Percentiles rank a stretch among this genome's conserved stretches.
Evolutionary conservation across 2,329 filamentous ascomycete genomes (phyloP).

Genomic region (Fusarium proliferatum): DNA sequence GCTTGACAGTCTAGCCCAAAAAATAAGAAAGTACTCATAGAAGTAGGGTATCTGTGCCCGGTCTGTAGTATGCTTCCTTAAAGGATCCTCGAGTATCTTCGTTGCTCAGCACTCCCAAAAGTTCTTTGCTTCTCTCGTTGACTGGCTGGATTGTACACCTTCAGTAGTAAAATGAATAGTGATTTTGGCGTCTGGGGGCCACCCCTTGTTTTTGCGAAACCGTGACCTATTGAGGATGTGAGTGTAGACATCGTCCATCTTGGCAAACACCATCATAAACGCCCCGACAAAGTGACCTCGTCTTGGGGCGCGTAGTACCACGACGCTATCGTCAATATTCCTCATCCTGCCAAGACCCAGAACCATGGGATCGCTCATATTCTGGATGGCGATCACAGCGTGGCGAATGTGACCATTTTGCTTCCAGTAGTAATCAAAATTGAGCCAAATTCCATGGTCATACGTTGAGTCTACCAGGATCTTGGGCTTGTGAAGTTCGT

Average conservation of each 20-base stretch:
- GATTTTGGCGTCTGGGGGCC: not conserved
- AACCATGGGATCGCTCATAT: constrained; percentile 14
- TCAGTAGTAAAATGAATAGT: constrained; percentile 16
- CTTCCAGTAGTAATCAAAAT: constrained; percentile 17
- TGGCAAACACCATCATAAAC: constrained; percentile 26
- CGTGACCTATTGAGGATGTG: not conserved
- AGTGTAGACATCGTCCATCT: constrained; percentile 5
- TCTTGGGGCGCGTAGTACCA: constrained; percentile 7
- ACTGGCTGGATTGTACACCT: not conserved
- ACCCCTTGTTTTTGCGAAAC: not conserved
- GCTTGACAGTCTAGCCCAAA: not conserved
- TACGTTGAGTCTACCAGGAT: constrained; percentile 15
- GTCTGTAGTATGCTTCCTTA: not conserved
- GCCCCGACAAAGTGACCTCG: constrained; percentile 14
- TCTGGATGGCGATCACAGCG: not conserved
- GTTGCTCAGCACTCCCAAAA: constrained; percentile 26
- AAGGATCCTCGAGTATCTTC: not conserved
- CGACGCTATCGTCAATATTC: not conserved
- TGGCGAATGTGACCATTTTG: not conserved
- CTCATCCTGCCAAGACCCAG: not conserved
- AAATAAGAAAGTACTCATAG: constrained; percentile 25
- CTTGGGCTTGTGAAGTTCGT: not conserved
- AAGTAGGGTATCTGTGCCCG: constrained; percentile 9
- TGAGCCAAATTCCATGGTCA: constrained; percentile 10
- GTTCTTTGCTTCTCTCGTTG: constrained; percentile 14